Conservation (phyloP, 2,329 filamentous ascomycete genomes). For the Teratosphaeria gauchensis region DNA sequence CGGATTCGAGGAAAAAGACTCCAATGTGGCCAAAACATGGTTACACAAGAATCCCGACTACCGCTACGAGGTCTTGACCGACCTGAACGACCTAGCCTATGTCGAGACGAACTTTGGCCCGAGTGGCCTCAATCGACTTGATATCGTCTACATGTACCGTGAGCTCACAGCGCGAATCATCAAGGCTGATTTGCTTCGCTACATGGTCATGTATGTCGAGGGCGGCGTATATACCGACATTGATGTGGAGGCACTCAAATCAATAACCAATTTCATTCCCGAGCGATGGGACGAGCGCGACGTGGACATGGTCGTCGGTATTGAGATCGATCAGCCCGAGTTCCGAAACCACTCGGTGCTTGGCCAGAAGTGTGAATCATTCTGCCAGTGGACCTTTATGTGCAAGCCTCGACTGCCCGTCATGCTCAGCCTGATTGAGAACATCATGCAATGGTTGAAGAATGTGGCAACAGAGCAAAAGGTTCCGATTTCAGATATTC, state of each 20-base stretch:
- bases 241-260: conserved; percentile 47
- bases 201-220: conserved; percentile 58
- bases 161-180: conserved; percentile 54
- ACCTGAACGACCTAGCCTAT: conserved; percentile 57
- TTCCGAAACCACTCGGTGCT: conserved; percentile 56
- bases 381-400: conserved; percentile 70
- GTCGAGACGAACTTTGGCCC: conserved; percentile 60
- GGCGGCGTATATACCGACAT: conserved; percentile 53
- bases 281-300: conserved; percentile 53
- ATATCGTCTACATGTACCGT: conserved; percentile 54
- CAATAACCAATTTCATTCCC: conserved; percentile 51
- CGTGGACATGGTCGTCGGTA: conserved; percentile 60
- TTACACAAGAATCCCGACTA: conserved; percentile 55
- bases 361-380: conserved; percentile 58
- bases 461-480: conserved; percentile 50
- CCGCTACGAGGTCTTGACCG: conserved; percentile 60
- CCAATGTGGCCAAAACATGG: conserved; percentile 54
- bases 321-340: conserved; percentile 62
- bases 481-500: conserved; percentile 49
- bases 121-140: conserved; percentile 54
- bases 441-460: conserved; percentile 58
- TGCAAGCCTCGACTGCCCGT: conserved; percentile 57
- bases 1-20: conserved; percentile 55
- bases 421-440: conserved; percentile 58
- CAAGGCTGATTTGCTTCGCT: conserved; percentile 56